Percentiles rank a stretch among this genome's conserved stretches.
Conservation (phyloP, 2,329 filamentous ascomycete genomes). For the Phaeophleospora eucalypticola region DNA sequence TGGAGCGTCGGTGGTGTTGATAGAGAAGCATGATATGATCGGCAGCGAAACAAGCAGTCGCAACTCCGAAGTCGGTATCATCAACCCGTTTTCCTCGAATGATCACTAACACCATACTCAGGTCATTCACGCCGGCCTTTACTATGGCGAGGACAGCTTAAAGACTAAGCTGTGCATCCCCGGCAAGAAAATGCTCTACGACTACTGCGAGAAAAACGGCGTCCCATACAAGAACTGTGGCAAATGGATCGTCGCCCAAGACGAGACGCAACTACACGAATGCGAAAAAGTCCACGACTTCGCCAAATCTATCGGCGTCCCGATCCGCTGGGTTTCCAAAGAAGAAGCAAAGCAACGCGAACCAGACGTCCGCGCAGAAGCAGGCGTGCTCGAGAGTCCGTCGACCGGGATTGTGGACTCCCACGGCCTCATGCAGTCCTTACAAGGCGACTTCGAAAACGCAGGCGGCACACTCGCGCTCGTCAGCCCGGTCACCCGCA, state of each 20-base stretch:
- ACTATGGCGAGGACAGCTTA: slow-evolving; percentile 71
- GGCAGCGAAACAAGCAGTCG: slow-evolving; percentile 85
- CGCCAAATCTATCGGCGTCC: slow-evolving; percentile 56
- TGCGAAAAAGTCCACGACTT: slow-evolving; percentile 55
- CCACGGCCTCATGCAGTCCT: slow-evolving; percentile 75
- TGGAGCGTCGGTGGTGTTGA: slow-evolving; percentile 64
- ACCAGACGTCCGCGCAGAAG: slow-evolving; percentile 67
- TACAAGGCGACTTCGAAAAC: slow-evolving; percentile 74
- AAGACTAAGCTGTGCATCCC: slow-evolving; percentile 80
- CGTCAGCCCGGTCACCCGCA: slow-evolving; percentile 58
- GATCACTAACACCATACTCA: slow-evolving; percentile 27
- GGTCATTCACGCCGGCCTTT: slow-evolving; percentile 93
- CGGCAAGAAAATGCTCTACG: slow-evolving; percentile 74
- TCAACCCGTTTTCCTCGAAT: not conserved
- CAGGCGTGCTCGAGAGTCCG: slow-evolving; percentile 75
- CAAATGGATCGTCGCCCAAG: slow-evolving; percentile 95
- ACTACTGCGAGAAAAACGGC: slow-evolving; percentile 61
- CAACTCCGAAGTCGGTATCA: slow-evolving; percentile 67
- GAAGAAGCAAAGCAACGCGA: slow-evolving; percentile 63
- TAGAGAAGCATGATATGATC: slow-evolving; percentile 71
- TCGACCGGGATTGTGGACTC: slow-evolving; percentile 88
- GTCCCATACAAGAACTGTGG: slow-evolving; percentile 73
- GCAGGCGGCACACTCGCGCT: slow-evolving; percentile 70
- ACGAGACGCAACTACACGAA: slow-evolving; percentile 61
- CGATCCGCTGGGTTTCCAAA: slow-evolving; percentile 63